Evolutionary conservation across 2,329 filamentous ascomycete genomes (phyloP).

Genomic region (Triangularia setosa): DNA sequence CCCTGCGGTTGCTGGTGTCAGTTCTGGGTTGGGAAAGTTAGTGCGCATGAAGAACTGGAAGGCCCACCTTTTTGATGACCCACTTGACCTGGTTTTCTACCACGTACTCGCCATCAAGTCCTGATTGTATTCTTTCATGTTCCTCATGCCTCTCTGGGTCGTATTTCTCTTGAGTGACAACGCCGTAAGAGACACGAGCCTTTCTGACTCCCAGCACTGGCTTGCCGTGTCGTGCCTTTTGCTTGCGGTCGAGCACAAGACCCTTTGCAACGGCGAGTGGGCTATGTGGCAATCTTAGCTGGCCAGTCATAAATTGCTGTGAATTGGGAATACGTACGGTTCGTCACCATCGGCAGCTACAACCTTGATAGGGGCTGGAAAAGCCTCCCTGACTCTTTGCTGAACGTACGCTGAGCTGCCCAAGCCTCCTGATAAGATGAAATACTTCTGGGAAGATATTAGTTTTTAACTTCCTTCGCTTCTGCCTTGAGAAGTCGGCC

Average conservation of each 20-base stretch:
- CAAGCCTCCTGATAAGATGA: constrained; percentile 1
- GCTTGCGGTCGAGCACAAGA: constrained; percentile 4
- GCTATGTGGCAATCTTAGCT: neutral
- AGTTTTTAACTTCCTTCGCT: neutral
- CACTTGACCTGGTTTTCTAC: neutral
- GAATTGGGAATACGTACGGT: neutral
- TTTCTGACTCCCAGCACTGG: neutral
- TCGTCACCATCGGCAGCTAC: neutral
- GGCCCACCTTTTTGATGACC: constrained; percentile 1
- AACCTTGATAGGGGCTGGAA: neutral
- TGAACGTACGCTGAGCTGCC: neutral
- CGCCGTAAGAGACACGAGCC: neutral
- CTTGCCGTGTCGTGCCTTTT: neutral
- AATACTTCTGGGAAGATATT: neutral
- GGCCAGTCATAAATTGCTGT: neutral
- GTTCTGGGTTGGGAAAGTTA: neutral
- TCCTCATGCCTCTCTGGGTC: neutral
- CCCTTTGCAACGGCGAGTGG: neutral
- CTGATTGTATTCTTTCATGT: neutral
- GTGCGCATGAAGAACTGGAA: neutral
- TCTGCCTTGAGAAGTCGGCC: neutral
- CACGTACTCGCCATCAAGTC: neutral
- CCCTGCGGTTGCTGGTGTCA: neutral
- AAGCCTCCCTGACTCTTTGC: neutral
- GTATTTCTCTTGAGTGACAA: neutral